Evolutionary conservation across 805 yeast genomes (phyloP), one percentile per base, ranked within the genome.

Genomic region (Ogataea trehalophila): DNA sequence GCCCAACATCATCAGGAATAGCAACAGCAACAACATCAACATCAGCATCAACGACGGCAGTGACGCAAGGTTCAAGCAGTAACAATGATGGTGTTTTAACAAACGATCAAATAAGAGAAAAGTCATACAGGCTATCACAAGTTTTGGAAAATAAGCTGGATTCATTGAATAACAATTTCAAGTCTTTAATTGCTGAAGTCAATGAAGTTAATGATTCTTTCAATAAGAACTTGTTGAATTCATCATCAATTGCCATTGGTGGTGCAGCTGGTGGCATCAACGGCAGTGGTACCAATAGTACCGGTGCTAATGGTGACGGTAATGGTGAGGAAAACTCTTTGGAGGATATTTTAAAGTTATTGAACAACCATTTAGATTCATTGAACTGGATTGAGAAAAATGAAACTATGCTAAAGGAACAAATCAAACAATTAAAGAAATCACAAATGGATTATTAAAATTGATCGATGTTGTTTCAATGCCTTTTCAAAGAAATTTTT

Each of bases 321-420:
- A 47, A 54, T 3, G 35, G 29, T 35, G 36, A 34, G 22, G 62
- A 57, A 18, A 65, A 61, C 43, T 73, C 82, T 4, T 65, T 82
- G 40, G 81, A 80, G 55, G 90, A 84, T 61, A 79, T 92, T 52
- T 84, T 94, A 31, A 84, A 81, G 63, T 73, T 94, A 53, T 76
- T 94, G 61, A 91, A 92, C 62, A 80, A 88, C 41, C 98, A 94
- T 65, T 72, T 94, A 66, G 94, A 91, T 52, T 88, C 95, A 52
- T 75, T 94, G 68, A 89, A 83, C 62, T 90, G 91, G 75, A 79
- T 94, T 47, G 96, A 94, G 61, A 76, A 75, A 52, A 79, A 83
- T 52, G 88, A 95, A 44, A 75, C 75, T 17, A 71, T 71, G 22
- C 73, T 94, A 57, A 87, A 85, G 62, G 76, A 77, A 35, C 85